Conservation (phyloP, 2,329 filamentous ascomycete species). For the Colletotrichum tamarilloi region DNA sequence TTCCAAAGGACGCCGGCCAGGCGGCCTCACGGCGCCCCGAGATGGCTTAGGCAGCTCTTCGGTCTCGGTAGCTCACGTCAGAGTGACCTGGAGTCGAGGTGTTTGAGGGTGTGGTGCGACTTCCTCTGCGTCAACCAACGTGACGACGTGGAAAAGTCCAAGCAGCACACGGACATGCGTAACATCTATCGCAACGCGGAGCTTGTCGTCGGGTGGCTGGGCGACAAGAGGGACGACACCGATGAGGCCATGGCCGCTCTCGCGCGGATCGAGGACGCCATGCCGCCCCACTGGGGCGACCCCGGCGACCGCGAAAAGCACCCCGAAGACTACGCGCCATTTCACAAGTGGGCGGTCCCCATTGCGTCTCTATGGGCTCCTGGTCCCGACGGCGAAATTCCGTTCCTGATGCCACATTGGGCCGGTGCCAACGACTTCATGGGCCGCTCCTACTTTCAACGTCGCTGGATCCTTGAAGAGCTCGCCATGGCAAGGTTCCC, state of each 20-base stretch:
- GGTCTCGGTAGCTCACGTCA: slow-evolving; percentile 31
- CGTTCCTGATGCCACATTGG: slow-evolving; percentile 38
- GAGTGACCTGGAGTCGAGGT: slow-evolving; percentile 19
- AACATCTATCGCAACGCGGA: slow-evolving; percentile 44
- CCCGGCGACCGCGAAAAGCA: slow-evolving; percentile 46
- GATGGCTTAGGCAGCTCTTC: slow-evolving; percentile 38
- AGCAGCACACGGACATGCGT: slow-evolving; percentile 43
- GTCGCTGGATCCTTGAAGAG: slow-evolving; percentile 51
- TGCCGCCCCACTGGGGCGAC: slow-evolving; percentile 47
- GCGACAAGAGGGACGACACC: slow-evolving; percentile 43
- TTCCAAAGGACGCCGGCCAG: slow-evolving; percentile 33
- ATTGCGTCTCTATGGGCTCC: slow-evolving; percentile 42
- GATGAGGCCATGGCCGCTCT: slow-evolving; percentile 42
- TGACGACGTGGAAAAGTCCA: slow-evolving; percentile 43
- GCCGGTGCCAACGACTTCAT: slow-evolving; percentile 44
- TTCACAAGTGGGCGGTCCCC: slow-evolving; percentile 43
- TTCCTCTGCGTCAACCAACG: slow-evolving; percentile 43
- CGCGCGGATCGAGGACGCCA: slow-evolving; percentile 43
- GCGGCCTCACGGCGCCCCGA: slow-evolving; percentile 34
- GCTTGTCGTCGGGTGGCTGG: slow-evolving; percentile 48
- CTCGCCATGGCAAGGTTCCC: slow-evolving; percentile 46
- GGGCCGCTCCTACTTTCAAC: slow-evolving; percentile 46
- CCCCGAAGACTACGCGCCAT: slow-evolving; percentile 48
- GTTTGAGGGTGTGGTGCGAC: slow-evolving; percentile 46
- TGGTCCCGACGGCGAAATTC: slow-evolving; percentile 37